phyloP scores from a whole-genome alignment of 2,329 filamentous ascomycete species.

The Alternaria solani region DNA sequence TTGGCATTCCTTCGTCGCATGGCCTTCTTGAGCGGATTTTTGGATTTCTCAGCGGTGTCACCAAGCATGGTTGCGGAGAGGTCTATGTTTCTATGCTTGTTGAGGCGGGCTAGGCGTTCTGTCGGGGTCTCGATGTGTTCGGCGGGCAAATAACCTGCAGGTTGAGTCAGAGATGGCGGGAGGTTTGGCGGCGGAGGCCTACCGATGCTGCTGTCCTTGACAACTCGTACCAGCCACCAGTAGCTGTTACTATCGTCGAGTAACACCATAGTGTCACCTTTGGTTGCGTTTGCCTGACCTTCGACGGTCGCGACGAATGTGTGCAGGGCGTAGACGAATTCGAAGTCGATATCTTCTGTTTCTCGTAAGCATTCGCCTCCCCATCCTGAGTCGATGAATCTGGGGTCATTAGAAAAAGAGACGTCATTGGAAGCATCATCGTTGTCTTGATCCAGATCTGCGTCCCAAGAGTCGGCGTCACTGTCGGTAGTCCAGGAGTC shows the following conservation, averaged over 20 bases:
- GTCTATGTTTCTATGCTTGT: conserved; percentile 98
- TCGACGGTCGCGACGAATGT: conserved; percentile 98
- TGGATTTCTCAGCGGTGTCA: conserved; percentile 79
- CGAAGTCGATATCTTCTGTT: conserved; percentile 99
- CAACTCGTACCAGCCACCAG: conserved; percentile 97
- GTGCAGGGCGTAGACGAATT: conserved; percentile 97
- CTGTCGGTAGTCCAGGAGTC: conserved; percentile 50
- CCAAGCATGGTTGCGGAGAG: conserved; percentile 75
- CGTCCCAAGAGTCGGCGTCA: conserved; percentile 49
- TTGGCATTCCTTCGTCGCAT: conserved; percentile 85
- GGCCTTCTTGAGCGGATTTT: conserved; percentile 82
- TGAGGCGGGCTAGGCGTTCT: conserved; percentile 88
- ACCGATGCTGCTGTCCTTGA: conserved; percentile 97
- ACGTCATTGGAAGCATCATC: conserved; percentile 69
- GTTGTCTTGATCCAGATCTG: conserved; percentile 43
- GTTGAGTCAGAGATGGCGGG: conserved; percentile 2
- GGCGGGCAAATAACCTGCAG: conserved; percentile 90
- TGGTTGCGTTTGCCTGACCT: conserved; percentile 96
- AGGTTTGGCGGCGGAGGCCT: conserved; percentile 31
- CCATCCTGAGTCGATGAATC: conserved; percentile 76
- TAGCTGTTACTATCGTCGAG: conserved; percentile 99
- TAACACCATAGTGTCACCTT: conserved; percentile 98
- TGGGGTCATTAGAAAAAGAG: conserved; percentile 64
- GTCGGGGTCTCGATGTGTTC: conserved; percentile 99
- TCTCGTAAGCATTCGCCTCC: conserved; percentile 85